phyloP scores from a whole-genome alignment of 2,329 filamentous ascomycete species.

The Purpureocillium takamizusanense region DNA sequence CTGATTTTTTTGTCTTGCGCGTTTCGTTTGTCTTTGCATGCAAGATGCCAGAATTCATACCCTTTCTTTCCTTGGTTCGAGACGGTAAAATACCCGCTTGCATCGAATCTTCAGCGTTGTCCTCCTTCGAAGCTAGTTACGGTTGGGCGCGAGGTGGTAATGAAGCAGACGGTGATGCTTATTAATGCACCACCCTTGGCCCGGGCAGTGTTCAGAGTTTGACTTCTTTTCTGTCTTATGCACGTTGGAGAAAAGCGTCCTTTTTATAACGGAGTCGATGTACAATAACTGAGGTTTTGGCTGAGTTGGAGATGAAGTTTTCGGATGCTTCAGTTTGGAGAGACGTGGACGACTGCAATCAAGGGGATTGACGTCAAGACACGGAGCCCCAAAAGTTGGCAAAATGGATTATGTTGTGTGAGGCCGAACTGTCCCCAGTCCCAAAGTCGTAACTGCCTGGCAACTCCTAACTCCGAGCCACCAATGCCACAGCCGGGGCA shows the following conservation, averaged over 20 bases:
- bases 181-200: no score
- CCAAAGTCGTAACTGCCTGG: conserved; percentile 2
- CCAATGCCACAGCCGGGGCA: conserved; percentile 14
- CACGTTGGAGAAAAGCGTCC: background rate
- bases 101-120: background rate
- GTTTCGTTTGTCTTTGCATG: no score
- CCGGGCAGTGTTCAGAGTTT: no score
- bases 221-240: background rate
- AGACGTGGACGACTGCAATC: conserved; percentile 6
- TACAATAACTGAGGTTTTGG: conserved; percentile 11
- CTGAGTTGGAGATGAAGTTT: conserved; percentile 11
- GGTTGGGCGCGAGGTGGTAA: background rate
- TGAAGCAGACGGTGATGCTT: no score
- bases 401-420: background rate
- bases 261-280: conserved; percentile 6
- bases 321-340: conserved; percentile 10
- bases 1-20: no score
- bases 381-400: background rate
- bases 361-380: conserved; percentile 5
- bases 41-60: no score
- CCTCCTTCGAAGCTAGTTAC: background rate
- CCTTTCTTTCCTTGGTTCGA: background rate
- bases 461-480: conserved; percentile 18
- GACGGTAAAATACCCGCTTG: background rate
- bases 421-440: no score